Evolutionary conservation across 140 eudicot species (phyloP).

Genomic region (Senecio squalidus): DNA sequence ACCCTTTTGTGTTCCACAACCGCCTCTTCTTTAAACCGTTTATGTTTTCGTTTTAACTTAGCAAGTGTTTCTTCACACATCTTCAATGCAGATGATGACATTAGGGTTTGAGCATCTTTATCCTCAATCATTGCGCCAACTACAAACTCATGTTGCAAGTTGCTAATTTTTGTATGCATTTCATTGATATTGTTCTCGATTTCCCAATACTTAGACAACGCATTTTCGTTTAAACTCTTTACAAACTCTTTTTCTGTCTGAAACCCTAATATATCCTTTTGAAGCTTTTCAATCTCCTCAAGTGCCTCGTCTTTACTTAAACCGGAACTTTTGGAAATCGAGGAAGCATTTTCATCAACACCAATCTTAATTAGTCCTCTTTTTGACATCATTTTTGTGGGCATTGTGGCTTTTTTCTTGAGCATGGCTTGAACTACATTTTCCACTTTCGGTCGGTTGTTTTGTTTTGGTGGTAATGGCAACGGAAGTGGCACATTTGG

Average conservation of each 20-base stretch:
- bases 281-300: constrained; percentile 54
- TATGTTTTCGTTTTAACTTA: constrained; percentile 38
- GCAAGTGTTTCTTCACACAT: constrained; percentile 49
- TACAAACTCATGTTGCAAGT: constrained; percentile 66
- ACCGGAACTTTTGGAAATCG: constrained; percentile 32
- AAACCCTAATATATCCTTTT: constrained; percentile 59
- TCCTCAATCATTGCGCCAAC: constrained; percentile 49
- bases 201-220: constrained; percentile 47
- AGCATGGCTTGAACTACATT: constrained; percentile 29
- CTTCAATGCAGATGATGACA: constrained; percentile 55
- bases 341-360: constrained; percentile 5
- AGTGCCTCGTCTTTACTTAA: constrained; percentile 51
- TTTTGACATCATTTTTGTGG: constrained; percentile 44
- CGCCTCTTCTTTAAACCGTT: constrained; percentile 30
- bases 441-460: constrained; percentile 22
- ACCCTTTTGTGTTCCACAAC: constrained; percentile 36
- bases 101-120: constrained; percentile 54
- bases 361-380: constrained; percentile 46
- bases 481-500: constrained; percentile 16
- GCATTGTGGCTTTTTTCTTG: constrained; percentile 29
- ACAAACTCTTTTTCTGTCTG: constrained; percentile 73
- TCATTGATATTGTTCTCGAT: constrained; percentile 53
- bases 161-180: constrained; percentile 46
- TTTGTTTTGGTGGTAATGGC: constrained; percentile 26
- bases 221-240: constrained; percentile 60